These are phyloP conservation scores for Mortierella sp. DNA, from an alignment of 371 early-diverging fungal genomes.

Conservation along the genomic window DNA sequence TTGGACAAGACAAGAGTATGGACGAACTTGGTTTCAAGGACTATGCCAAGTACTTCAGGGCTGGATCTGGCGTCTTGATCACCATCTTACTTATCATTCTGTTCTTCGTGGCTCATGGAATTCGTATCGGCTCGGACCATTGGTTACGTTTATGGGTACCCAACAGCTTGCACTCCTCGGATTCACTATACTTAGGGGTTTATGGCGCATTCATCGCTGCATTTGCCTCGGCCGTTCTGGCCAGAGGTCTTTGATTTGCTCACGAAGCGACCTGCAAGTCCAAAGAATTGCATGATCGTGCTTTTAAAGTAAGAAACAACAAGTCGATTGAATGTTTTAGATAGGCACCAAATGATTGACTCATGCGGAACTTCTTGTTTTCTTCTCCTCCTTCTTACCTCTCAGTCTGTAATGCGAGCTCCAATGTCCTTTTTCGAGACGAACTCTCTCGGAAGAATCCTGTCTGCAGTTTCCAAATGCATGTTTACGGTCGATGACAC, in stretches of 20 bases:
- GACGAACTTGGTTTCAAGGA: slow-evolving; percentile 41
- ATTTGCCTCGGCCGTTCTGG: slow-evolving; percentile 58
- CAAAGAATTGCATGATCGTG: slow-evolving; percentile 58
- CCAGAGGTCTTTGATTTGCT: slow-evolving; percentile 59
- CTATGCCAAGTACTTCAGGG: slow-evolving; percentile 33
- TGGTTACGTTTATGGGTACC: slow-evolving; percentile 68
- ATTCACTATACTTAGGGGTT: slow-evolving; percentile 63
- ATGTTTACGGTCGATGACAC: slow-evolving; percentile 63
- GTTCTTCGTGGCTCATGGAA: slow-evolving; percentile 40
- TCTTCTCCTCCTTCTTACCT: background rate
- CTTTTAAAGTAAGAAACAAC: slow-evolving; percentile 22
- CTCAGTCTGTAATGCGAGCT: slow-evolving; percentile 65
- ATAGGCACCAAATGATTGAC: background rate
- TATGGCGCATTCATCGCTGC: slow-evolving; percentile 61
- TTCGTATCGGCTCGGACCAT: slow-evolving; percentile 55
- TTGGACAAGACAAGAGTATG: slow-evolving; percentile 42
- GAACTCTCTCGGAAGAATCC: slow-evolving; percentile 87
- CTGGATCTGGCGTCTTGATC: slow-evolving; percentile 29
- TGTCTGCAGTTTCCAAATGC: slow-evolving; percentile 71
- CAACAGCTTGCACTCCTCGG: slow-evolving; percentile 49
- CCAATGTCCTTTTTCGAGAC: slow-evolving; percentile 83
- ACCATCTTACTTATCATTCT: slow-evolving; percentile 24
- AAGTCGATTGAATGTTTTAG: too few relatives aligned
- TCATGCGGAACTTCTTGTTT: background rate
- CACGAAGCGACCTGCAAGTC: slow-evolving; percentile 56